Evolutionary conservation across 192 early-diverging fungal genomes (phyloP), one percentile per base, ranked within the genome.

Genomic region (Phlyctochytrium planicorne): DNA sequence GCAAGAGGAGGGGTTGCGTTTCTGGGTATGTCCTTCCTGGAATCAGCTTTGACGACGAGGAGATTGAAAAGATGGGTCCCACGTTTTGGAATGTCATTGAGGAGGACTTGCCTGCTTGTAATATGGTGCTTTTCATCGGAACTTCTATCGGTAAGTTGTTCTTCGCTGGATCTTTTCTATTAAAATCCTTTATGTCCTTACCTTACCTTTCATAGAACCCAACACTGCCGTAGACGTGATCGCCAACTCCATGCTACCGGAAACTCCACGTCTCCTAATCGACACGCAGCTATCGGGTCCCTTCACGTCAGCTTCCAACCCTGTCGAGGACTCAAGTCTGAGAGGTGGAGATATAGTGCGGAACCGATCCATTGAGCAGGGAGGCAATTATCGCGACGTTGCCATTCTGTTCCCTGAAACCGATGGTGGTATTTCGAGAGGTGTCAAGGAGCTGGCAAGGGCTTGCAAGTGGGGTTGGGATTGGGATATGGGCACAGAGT

Each of bases 391-490:
- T n/a, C 40, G 40, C 40, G 40, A 50, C 40, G 40, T 50, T 10
- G 40, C 40, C n/a, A n/a, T 50, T 50, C 10, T 50, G 12, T 50
- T 50, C 40, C 12, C 10, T 14, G 40, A 50, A 50, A 50, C 12
- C 40, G 40, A 10, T 10, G 40, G 40, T 10, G 40, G 40, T 50
- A 50, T 50, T 14, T 50, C 40, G 40, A 50, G n/a, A n/a, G 40
- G 40, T 14, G 40, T 50, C n/a, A n/a, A n/a, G n/a, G 40, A 50
- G n/a, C 40, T 50, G 12, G 40, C 40, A n/a, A 50, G 40, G 40
- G 40, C 40, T 50, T 50, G 40, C n/a, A 50, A n/a, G 40, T 50
- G 40, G 40, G 40, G 40, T 10, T 50, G 40, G 40, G 40, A 50
- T 50, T 50, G 40, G 40, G 40, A n/a, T n/a, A n/a, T n/a, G n/a